Evolutionary conservation across 1,284 basidiomycete species (phyloP).

Genomic region (Gymnopus androsaceus): DNA sequence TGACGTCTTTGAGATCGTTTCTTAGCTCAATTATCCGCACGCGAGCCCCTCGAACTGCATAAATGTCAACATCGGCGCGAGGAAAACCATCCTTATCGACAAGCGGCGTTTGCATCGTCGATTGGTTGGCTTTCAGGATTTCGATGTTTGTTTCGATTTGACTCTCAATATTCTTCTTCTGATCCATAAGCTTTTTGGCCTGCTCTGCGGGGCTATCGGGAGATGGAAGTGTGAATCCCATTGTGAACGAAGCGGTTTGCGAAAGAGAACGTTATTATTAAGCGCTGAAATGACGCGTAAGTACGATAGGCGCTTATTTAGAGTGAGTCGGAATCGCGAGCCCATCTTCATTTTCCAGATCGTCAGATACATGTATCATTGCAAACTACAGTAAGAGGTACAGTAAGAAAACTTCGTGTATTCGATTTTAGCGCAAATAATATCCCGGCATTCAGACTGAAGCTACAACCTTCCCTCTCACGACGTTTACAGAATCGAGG

Average conservation of each 20-base stretch:
- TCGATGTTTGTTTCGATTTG: constrained; percentile 61
- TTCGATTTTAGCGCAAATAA: too few relatives aligned
- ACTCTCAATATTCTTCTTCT: constrained; percentile 65
- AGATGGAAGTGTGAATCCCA: constrained; percentile 50
- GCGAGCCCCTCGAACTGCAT: constrained; percentile 75
- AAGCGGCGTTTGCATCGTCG: constrained; percentile 68
- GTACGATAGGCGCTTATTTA: not conserved
- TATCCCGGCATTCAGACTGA: constrained; percentile 26
- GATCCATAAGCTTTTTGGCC: constrained; percentile 58
- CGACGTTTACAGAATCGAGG: constrained; percentile 58
- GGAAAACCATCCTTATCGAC: constrained; percentile 87
- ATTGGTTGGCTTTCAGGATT: constrained; percentile 59
- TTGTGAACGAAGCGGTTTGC: constrained; percentile 22
- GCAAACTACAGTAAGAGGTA: too few relatives aligned
- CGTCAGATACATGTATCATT: too few relatives aligned
- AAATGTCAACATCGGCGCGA: constrained; percentile 80
- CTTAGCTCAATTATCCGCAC: constrained; percentile 73
- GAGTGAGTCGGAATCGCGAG: too few relatives aligned
- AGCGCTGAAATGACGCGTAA: not conserved
- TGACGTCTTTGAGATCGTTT: constrained; percentile 74
- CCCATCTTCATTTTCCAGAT: too few relatives aligned
- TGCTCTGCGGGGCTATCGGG: constrained; percentile 50
- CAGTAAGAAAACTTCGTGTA: too few relatives aligned
- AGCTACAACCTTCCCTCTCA: constrained; percentile 68
- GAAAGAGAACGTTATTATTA: not conserved